A percentile compares a stretch with the other conserved stretches of the same genome.
These are phyloP conservation scores for Cyclotella kingstonii DNA, from an alignment of 108 stramenopile genomes.

Conservation along the genomic window DNA sequence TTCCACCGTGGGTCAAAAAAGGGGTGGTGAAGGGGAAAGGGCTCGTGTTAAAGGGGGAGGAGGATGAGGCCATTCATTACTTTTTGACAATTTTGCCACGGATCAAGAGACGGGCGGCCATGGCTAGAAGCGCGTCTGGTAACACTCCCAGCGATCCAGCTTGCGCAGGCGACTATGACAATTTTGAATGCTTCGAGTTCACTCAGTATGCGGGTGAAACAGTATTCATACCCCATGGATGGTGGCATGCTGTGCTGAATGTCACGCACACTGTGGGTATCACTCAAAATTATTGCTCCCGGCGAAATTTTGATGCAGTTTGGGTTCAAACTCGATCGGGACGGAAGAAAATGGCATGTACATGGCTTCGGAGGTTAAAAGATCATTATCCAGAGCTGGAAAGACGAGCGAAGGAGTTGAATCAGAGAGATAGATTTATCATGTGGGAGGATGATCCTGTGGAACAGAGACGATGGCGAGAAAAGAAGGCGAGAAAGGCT, in stretches of 20 bases:
- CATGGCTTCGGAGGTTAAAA: conserved; percentile 79
- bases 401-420: conserved; percentile 65
- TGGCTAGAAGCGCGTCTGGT: conserved; percentile 7
- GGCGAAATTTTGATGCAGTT: conserved; percentile 89
- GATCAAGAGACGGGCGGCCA: conserved; percentile 76
- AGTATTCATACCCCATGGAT: conserved; percentile 93
- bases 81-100: conserved; percentile 90
- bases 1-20: conserved; percentile 90
- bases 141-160: neutral
- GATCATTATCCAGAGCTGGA: conserved; percentile 77
- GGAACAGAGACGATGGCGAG: conserved; percentile 32
- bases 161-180: conserved; percentile 40
- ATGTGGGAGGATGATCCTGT: conserved; percentile 86
- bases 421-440: conserved; percentile 78
- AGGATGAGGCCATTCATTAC: conserved; percentile 98
- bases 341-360: conserved; percentile 92
- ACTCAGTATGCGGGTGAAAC: conserved; percentile 97
- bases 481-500: conserved; percentile 45
- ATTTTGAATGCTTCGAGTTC: conserved; percentile 91
- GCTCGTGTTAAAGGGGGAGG: conserved; percentile 75
- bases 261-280: conserved; percentile 93
- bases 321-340: conserved; percentile 92
- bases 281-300: conserved; percentile 96
- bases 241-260: conserved; percentile 99
- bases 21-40: conserved; percentile 83